Evolutionary conservation across 345 rosid genomes (phyloP), one percentile per base, ranked within the genome.

Genomic region (Euclidium syriacum): DNA sequence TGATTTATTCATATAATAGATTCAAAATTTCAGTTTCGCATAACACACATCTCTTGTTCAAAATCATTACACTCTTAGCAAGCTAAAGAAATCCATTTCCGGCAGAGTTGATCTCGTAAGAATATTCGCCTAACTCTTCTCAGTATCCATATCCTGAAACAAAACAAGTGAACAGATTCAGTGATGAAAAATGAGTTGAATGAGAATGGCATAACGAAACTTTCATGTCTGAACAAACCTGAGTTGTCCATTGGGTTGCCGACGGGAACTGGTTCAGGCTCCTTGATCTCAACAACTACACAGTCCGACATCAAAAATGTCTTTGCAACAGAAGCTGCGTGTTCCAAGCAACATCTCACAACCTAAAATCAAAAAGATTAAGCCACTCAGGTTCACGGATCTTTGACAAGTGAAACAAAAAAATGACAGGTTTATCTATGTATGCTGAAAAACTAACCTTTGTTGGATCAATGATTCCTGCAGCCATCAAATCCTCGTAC

Each of bases 291-390:
- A 20, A 90, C 97, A 22, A 95, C 99, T 2, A 90, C 99, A 66
- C 97, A 90, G 52, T 95, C 99, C 0, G 97, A 95, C 97, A 90
- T 95, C 85, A 95, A 77, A 81, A 95, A 95, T 1, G 98, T 95
- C 76, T 88, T 90, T 12, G 99, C 98, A n/a, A 95, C 99, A 0
- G 97, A 95, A 10, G 96, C 77, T 14, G 99, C 98, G 46, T 95
- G 99, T 83, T 95, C 97, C 81, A 90, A 67, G 87, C 99, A 95
- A 73, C 97, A 95, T 74, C 99, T 85, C n/a, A 92, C 96, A 76
- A 88, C 98, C 98, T 91, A 79, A 8, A 53, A 32, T 15, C 57
- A 8, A 1, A 24, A 32, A 36, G 41, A 47, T 9, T 36, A 34
- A 52, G 8, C 42, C 25, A 36, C 58, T 47, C 35, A 40, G 22